phyloP scores from a whole-genome alignment of 192 early-diverging fungal species.

The Gonapodya sp. region DNA sequence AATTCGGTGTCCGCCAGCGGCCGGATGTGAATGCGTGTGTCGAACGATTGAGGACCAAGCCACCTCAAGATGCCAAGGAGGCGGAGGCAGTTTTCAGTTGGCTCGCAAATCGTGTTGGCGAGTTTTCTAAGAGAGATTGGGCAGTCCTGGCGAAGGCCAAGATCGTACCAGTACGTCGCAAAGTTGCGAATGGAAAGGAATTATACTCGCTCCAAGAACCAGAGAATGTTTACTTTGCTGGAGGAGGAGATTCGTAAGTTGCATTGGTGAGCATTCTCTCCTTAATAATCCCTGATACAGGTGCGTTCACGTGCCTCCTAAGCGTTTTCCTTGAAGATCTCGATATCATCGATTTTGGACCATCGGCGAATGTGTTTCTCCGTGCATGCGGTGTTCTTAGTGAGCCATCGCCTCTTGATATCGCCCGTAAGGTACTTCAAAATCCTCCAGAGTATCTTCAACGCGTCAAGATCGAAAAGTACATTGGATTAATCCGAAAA shows the following conservation, averaged over 20 bases:
- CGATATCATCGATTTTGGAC: conserved; percentile 60
- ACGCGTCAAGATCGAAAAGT: conserved; percentile 50
- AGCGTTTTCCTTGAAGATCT: conserved; percentile 12
- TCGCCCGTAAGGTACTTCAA: conserved; percentile 53
- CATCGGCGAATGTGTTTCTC: conserved; percentile 63
- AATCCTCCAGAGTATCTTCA: conserved; percentile 37
- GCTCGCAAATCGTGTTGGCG: conserved; percentile 33
- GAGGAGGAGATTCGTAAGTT: background rate
- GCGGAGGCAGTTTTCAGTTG: conserved; percentile 57
- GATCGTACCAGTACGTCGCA: background rate
- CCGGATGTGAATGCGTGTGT: conserved; percentile 35
- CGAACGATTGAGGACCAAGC: conserved; percentile 23
- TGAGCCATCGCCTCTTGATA: conserved; percentile 62
- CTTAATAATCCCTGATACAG: no score
- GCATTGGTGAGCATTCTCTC: background rate
- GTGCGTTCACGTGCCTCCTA: no score
- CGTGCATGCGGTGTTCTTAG: conserved; percentile 74
- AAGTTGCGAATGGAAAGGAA: background rate
- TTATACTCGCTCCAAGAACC: background rate
- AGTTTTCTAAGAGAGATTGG: background rate
- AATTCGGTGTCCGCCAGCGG: conserved; percentile 54
- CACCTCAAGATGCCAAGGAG: conserved; percentile 20
- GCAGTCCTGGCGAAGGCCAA: background rate
- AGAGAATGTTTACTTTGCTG: background rate
- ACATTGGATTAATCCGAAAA: conserved; percentile 56